These are phyloP conservation scores for Tuber umbilicatum DNA, from an alignment of 495 filamentous ascomycete genomes.

Conservation along the genomic window DNA sequence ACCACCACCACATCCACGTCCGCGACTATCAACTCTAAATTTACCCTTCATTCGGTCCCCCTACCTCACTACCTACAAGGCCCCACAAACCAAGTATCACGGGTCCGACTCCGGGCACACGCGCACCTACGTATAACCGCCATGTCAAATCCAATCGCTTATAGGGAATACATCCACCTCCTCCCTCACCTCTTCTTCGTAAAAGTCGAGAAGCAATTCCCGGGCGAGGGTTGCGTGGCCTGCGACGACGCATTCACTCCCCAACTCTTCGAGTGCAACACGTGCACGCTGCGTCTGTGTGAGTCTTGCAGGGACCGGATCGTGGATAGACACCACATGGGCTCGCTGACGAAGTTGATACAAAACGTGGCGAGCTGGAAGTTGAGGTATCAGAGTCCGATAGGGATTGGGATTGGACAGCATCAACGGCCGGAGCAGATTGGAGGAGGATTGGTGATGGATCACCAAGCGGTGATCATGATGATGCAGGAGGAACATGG, in stretches of 20 bases:
- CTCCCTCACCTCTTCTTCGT: conserved; percentile 19
- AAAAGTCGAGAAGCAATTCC: neutral
- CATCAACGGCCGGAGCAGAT: neutral
- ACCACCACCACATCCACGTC: neutral
- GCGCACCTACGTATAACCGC: neutral
- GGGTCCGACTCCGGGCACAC: neutral
- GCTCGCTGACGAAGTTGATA: conserved; percentile 19
- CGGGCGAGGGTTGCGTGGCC: conserved; percentile 12
- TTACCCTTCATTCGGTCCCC: neutral
- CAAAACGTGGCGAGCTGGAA: conserved; percentile 31
- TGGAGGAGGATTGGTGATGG: neutral
- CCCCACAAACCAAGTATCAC: neutral
- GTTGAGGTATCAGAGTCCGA: conserved; percentile 15
- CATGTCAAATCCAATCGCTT: conserved; percentile 3
- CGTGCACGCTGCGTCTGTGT: conserved; percentile 22
- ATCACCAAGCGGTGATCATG: neutral
- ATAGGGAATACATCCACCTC: conserved; percentile 23
- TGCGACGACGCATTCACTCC: conserved; percentile 14
- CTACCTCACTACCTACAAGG: neutral
- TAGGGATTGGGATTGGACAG: neutral
- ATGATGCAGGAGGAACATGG: neutral
- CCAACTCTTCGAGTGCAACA: conserved; percentile 14
- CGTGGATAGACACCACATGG: conserved; percentile 18
- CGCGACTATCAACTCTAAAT: neutral
- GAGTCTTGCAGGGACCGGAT: conserved; percentile 24